Conservation (phyloP, 495 filamentous ascomycete species). For the Aspergillus diversus region DNA sequence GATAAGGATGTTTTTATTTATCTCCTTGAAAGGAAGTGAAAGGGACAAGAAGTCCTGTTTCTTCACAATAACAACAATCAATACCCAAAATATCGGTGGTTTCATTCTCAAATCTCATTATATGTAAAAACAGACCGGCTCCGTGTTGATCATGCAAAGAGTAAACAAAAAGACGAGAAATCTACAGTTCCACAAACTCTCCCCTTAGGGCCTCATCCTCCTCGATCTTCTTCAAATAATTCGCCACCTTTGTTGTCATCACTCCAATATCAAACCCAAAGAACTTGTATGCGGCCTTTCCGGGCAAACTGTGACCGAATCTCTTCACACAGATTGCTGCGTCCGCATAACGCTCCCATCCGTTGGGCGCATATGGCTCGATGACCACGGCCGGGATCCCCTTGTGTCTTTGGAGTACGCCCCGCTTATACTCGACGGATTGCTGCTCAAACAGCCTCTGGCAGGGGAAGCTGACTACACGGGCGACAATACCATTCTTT, state of each 20-base stretch:
- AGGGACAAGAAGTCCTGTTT: too few species aligned
- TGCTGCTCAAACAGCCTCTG: slow-evolving; percentile 58
- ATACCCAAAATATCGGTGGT: too few species aligned
- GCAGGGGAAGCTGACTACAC: slow-evolving; percentile 60
- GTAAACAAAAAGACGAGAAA: background rate
- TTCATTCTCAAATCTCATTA: background rate
- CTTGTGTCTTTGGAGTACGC: slow-evolving; percentile 38
- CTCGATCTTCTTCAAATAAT: slow-evolving; percentile 45
- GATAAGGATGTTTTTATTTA: too few species aligned
- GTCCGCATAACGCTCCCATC: slow-evolving; percentile 64
- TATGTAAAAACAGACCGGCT: background rate
- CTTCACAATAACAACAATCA: too few species aligned
- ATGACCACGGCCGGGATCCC: slow-evolving; percentile 53
- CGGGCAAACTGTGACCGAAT: slow-evolving; percentile 56
- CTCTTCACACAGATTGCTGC: slow-evolving; percentile 50
- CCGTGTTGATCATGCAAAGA: background rate
- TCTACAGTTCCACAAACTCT: slow-evolving; percentile 46
- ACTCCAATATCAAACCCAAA: slow-evolving; percentile 55
- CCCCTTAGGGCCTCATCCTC: slow-evolving; percentile 33
- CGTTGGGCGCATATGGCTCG: slow-evolving; percentile 58
- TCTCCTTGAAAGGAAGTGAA: too few species aligned
- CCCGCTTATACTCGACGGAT: slow-evolving; percentile 49
- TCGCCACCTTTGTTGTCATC: slow-evolving; percentile 47
- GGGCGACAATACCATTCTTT: slow-evolving; percentile 41
- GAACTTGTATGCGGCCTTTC: slow-evolving; percentile 54